These are phyloP conservation scores for Stereum hirsutum DNA, from an alignment of 1,284 basidiomycete genomes.

Conservation along the genomic window DNA sequence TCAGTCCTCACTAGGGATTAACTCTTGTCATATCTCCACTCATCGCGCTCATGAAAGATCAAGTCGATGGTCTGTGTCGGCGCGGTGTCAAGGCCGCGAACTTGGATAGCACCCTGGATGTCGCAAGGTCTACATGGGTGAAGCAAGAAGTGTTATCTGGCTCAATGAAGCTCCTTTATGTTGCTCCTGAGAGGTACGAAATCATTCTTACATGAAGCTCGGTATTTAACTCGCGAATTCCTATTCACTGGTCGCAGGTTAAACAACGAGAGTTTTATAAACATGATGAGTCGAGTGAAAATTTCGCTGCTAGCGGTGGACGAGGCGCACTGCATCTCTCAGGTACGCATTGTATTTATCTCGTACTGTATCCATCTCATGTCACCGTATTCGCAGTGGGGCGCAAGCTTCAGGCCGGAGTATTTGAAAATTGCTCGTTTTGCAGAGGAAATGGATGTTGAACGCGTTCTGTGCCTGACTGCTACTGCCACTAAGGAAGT, in stretches of 20 bases:
- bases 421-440: slow-evolving; percentile 52
- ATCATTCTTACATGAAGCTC: background rate
- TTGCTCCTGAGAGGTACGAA: slow-evolving; percentile 46
- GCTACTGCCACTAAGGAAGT: slow-evolving; percentile 64
- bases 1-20: slow-evolving; percentile 31
- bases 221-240: slow-evolving; percentile 21
- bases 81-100: slow-evolving; percentile 52
- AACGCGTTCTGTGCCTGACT: slow-evolving; percentile 68
- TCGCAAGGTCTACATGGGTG: slow-evolving; percentile 21
- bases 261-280: slow-evolving; percentile 35
- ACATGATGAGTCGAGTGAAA: slow-evolving; percentile 37
- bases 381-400: slow-evolving; percentile 27
- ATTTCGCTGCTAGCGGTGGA: slow-evolving; percentile 66
- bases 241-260: slow-evolving; percentile 23
- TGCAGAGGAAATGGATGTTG: slow-evolving; percentile 47
- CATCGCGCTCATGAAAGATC: slow-evolving; percentile 37
- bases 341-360: slow-evolving; percentile 14
- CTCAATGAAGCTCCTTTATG: slow-evolving; percentile 39
- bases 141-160: slow-evolving; percentile 23
- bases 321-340: slow-evolving; percentile 60
- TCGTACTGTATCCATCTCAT: background rate
- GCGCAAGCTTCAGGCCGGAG: slow-evolving; percentile 46
- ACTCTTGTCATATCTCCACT: slow-evolving; percentile 67
- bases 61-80: slow-evolving; percentile 39
- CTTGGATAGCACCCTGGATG: slow-evolving; percentile 46